Evolutionary conservation across 345 rosid genomes (phyloP), one percentile per base, ranked within the genome.

Genomic region (Hibiscus tridactylites): DNA sequence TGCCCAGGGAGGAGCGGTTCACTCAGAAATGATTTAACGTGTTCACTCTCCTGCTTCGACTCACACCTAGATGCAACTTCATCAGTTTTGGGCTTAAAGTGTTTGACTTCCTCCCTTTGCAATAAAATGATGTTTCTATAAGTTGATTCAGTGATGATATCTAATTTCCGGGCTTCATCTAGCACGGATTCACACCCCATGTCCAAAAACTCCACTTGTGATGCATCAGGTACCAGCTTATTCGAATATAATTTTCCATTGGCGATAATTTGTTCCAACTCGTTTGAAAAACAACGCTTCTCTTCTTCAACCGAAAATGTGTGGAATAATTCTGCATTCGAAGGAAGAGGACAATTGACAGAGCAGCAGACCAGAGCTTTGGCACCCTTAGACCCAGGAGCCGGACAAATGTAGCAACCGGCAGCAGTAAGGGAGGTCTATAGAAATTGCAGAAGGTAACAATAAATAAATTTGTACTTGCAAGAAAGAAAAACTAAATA

Each of bases 371-470:
- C 89, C 62, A 91, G 70, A 54, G 84, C 67, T 83, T 94, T 82
- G 60, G 93, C 77, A 73, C 98, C 98, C 80, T 79, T 91, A 9
- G 97, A 90, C 53, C 91, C 84, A 28, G 96, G 95, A 82, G 87
- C 91, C 1, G 98, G 96, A 79, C 90, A 87, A 77, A 94, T 89
- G 81, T 88, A 88, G 79, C 98, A 94, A 73, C 97, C 98, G 78
- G 96, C 90, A 58, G 89, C 98, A 44, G 98, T 88, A 70, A 91
- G 80, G 72, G 96, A 91, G 72, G 88, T 85, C 98, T 94, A 86
- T 71, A 71, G 13, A 65, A 26, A 80, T 29, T 53, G 76, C 72
- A 33, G 68, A 56, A 71, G 15, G n/a, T 19, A 35, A 24, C 19
- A 50, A 28, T 60, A 16, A 63, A 49, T 19, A 35, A 29, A 49